phyloP scores from a whole-genome alignment of 257 asterid genomes.

The Primulina eburnea region DNA sequence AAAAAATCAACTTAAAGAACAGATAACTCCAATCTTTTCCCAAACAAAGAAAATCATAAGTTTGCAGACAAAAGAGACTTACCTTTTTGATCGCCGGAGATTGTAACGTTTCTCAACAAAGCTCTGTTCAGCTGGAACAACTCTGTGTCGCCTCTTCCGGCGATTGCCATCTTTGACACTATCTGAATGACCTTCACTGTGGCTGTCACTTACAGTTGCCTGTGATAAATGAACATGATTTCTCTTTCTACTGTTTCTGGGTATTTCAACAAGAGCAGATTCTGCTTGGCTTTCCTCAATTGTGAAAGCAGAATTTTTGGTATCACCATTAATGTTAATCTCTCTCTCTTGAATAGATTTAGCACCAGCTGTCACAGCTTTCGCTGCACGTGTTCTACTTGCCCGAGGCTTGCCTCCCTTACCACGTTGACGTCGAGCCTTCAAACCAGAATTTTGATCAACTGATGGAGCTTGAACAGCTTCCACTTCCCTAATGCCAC shows the following conservation, averaged over 20 bases:
- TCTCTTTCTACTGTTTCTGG: slow-evolving; percentile 60
- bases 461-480: slow-evolving; percentile 44
- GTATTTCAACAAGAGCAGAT: slow-evolving; percentile 44
- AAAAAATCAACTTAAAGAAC: background rate
- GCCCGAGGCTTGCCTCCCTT: slow-evolving; percentile 39
- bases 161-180: slow-evolving; percentile 54
- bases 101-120: slow-evolving; percentile 73
- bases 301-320: slow-evolving; percentile 41
- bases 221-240: slow-evolving; percentile 40
- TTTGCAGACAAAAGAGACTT: slow-evolving; percentile 21
- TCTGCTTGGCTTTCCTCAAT: slow-evolving; percentile 58
- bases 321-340: slow-evolving; percentile 43
- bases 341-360: slow-evolving; percentile 25
- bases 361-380: slow-evolving; percentile 35
- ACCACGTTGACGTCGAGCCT: slow-evolving; percentile 35
- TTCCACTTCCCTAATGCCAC: slow-evolving; percentile 40
- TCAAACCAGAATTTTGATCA: slow-evolving; percentile 43
- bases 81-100: slow-evolving; percentile 74
- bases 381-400: slow-evolving; percentile 37
- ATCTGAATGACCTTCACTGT: slow-evolving; percentile 67
- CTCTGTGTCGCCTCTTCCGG: slow-evolving; percentile 68
- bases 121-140: slow-evolving; percentile 42
- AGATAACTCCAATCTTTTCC: slow-evolving; percentile 3
- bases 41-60: slow-evolving; percentile 14
- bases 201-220: slow-evolving; percentile 57